Percentiles rank a stretch among this genome's conserved stretches.
These are phyloP conservation scores for Penicillium steckii DNA, from an alignment of 495 filamentous ascomycete genomes.

Conservation along the genomic window DNA sequence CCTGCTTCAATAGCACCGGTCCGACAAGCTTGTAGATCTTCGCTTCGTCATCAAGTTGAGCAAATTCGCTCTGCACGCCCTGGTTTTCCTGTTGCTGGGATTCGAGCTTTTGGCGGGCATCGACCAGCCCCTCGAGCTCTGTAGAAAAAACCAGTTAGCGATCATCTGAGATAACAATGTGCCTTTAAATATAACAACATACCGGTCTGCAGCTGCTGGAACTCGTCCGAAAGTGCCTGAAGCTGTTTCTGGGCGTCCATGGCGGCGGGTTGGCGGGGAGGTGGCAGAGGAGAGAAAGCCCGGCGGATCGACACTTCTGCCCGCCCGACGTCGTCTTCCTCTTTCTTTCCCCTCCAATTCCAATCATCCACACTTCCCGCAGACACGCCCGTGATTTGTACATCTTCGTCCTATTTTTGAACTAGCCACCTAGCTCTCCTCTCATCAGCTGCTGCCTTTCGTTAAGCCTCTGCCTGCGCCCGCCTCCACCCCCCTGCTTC, in stretches of 20 bases:
- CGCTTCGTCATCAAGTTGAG: conserved; percentile 69
- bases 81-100: conserved; percentile 91
- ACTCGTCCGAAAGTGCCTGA: conserved; percentile 83
- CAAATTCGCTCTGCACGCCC: conserved; percentile 90
- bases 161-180: not conserved
- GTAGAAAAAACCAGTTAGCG: conserved; percentile 11
- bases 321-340: conserved; percentile 27
- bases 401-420: not conserved
- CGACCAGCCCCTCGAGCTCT: conserved; percentile 77
- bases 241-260: conserved; percentile 65
- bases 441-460: conserved; percentile 2
- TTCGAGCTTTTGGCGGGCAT: conserved; percentile 89
- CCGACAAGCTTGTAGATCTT: conserved; percentile 95
- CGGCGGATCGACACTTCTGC: conserved; percentile 20
- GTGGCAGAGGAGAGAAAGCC: conserved; percentile 23
- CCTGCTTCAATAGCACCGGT: conserved; percentile 91
- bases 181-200: conserved; percentile 1
- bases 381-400: conserved; percentile 6
- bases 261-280: conserved; percentile 22
- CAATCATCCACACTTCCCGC: conserved; percentile 12
- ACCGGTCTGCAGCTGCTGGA: conserved; percentile 83
- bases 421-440: not conserved
- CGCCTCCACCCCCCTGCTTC: conserved; percentile 11
- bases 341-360: conserved; percentile 18
- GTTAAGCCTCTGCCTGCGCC: conserved; percentile 16